Percentiles rank a stretch among this genome's conserved stretches.
These are phyloP conservation scores for Phytophthora sansomeana DNA, from an alignment of 352 stramenopile genomes.

Conservation along the genomic window DNA sequence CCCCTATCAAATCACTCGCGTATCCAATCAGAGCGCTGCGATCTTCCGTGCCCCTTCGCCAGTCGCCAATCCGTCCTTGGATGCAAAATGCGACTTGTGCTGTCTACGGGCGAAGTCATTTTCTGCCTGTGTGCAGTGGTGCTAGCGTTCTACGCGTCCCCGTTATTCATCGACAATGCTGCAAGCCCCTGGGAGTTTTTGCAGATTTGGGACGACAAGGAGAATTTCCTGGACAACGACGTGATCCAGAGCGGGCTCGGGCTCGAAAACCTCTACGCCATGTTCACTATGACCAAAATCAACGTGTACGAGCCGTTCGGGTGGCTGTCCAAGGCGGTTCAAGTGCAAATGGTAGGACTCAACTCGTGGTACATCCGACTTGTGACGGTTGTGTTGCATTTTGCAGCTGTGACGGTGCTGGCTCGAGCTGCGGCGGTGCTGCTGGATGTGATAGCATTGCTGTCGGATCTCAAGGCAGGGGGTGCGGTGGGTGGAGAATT, in stretches of 20 bases:
- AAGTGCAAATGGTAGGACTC: constrained; percentile 44
- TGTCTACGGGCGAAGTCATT: constrained; percentile 24
- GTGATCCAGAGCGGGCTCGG: constrained; percentile 52
- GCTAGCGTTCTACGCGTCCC: constrained; percentile 24
- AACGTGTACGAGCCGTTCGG: constrained; percentile 78
- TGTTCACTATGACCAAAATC: constrained; percentile 63
- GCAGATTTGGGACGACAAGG: constrained; percentile 57
- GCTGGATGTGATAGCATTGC: constrained; percentile 30
- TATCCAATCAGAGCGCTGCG: constrained; percentile 19
- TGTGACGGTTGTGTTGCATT: constrained; percentile 52
- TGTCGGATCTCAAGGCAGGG: constrained; percentile 15
- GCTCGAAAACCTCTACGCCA: constrained; percentile 40
- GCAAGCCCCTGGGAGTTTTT: constrained; percentile 57
- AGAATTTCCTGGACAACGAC: constrained; percentile 67
- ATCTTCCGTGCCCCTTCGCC: constrained; percentile 17
- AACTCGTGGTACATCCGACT: constrained; percentile 53
- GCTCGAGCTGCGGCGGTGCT: constrained; percentile 33
- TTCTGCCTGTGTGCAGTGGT: constrained; percentile 17
- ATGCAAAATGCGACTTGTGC: constrained; percentile 31
- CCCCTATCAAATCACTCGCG: constrained; percentile 26
- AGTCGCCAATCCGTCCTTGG: constrained; percentile 8
- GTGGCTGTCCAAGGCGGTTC: constrained; percentile 67
- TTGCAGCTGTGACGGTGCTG: constrained; percentile 38
- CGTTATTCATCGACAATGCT: constrained; percentile 20
- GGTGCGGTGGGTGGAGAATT: neutral